Conservation (phyloP, 306 rosid species). For the Fagus crenata region DNA sequence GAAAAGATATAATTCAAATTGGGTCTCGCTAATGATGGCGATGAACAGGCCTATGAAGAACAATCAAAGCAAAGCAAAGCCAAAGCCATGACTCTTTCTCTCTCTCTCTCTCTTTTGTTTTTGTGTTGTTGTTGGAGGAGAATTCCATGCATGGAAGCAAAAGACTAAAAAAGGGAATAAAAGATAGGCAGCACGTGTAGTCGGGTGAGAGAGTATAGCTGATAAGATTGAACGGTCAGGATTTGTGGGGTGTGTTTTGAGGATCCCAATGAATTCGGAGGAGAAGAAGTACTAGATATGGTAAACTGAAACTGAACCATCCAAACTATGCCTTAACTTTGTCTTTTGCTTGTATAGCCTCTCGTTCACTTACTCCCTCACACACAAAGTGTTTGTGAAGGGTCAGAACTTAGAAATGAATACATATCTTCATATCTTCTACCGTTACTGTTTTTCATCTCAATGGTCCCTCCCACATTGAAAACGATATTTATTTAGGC, state of each 20-base stretch:
- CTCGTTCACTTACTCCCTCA: too few relatives aligned
- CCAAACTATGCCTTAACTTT: slow-evolving; percentile 43
- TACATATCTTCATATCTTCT: slow-evolving; percentile 4
- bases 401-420: slow-evolving; percentile 24
- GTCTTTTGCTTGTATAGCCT: slow-evolving; percentile 33
- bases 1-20: slow-evolving; percentile 32
- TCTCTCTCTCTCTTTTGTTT: slow-evolving; percentile 24
- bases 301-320: slow-evolving; percentile 38
- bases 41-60: slow-evolving; percentile 43
- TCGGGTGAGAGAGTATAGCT: slow-evolving; percentile 43
- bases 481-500: slow-evolving; percentile 37
- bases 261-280: slow-evolving; percentile 42
- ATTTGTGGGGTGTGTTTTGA: slow-evolving; percentile 37
- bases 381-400: slow-evolving; percentile 31
- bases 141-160: slow-evolving; percentile 94
- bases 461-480: slow-evolving; percentile 7
- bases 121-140: slow-evolving; percentile 68
- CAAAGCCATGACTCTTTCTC: slow-evolving; percentile 46
- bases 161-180: slow-evolving; percentile 39
- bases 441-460: slow-evolving; percentile 35
- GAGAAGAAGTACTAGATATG: slow-evolving; percentile 9
- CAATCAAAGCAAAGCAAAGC: slow-evolving; percentile 45
- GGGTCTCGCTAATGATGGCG: slow-evolving; percentile 38
- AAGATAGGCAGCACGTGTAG: slow-evolving; percentile 73
- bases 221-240: slow-evolving; percentile 49